These are phyloP conservation scores for Kluyveromyces sp. DNA, from an alignment of 1,139 yeast genomes.

Conservation along the genomic window DNA sequence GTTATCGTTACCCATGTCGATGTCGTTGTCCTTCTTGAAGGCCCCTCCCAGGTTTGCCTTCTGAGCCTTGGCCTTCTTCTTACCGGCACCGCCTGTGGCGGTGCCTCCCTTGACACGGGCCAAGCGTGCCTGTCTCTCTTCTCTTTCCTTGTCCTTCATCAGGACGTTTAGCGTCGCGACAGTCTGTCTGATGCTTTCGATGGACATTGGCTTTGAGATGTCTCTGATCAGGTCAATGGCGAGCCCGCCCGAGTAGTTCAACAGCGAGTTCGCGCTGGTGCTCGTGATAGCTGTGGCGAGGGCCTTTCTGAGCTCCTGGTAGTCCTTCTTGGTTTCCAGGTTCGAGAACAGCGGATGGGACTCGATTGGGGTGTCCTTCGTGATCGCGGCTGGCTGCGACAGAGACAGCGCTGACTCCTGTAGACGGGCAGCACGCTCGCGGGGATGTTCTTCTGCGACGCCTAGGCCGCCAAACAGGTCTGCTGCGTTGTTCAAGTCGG, in stretches of 20 bases:
- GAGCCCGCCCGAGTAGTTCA: slow-evolving; percentile 67
- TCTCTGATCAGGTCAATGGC: slow-evolving; percentile 86
- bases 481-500: slow-evolving; percentile 89
- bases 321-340: slow-evolving; percentile 75
- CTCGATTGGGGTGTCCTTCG: slow-evolving; percentile 63
- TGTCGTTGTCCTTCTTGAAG: slow-evolving; percentile 68
- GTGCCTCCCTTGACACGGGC: slow-evolving; percentile 72
- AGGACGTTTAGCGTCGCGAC: slow-evolving; percentile 76
- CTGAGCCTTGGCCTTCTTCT: slow-evolving; percentile 80
- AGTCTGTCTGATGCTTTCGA: slow-evolving; percentile 81
- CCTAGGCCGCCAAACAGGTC: slow-evolving; percentile 83
- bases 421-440: slow-evolving; percentile 50
- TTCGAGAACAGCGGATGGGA: slow-evolving; percentile 67
- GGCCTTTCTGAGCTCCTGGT: slow-evolving; percentile 75
- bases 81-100: slow-evolving; percentile 90
- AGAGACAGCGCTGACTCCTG: slow-evolving; percentile 37
- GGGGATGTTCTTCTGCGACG: slow-evolving; percentile 67
- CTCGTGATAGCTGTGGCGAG: slow-evolving; percentile 59
- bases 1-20: slow-evolving; percentile 54
- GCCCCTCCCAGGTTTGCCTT: slow-evolving; percentile 72
- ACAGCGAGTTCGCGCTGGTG: slow-evolving; percentile 53
- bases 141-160: slow-evolving; percentile 79
- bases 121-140: slow-evolving; percentile 78
- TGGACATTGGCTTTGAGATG: slow-evolving; percentile 67
- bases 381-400: slow-evolving; percentile 37